Base-by-base conservation (phyloP, 2,329 filamentous ascomycete genomes). In the Claviceps pusilla region DNA sequence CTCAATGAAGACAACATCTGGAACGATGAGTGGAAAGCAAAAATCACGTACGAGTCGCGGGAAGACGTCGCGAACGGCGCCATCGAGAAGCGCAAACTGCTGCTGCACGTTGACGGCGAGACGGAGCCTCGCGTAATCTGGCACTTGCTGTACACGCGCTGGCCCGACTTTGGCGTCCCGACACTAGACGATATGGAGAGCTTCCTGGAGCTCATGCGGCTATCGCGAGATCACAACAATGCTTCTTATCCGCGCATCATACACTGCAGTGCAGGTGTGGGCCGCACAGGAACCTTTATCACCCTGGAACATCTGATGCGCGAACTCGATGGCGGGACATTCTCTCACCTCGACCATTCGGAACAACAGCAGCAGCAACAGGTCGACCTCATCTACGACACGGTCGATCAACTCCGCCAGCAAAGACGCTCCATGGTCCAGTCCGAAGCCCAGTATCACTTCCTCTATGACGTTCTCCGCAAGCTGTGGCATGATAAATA, bases 371-470 rank as follows among this genome's bases (percentile, higher is more conserved):
- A 85, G 43, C 31, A 19, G 4, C 28, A 96, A 62, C 78, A 85
- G 43, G 4, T 58, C 0, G 90, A 97, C 62, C 78, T 85, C 3
- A 77, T 98, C 45, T 87, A 83, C 59, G 77, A 86, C 19, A 86
- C 86, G 0, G 90, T 98, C 53, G 85, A 95, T 62, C 71, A 73
- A 57, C 76, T 98, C 54, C 80, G 93, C 48, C 81, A 91, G 67
- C 93, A 98, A 73, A 80, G 93, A 19, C 87, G 88, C 73, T 87
- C 84, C 70, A 98, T 98, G 93, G 93, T 98, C 5, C 93, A 97
- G 70, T 84, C 87, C 48, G 86, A 91, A 61, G 67, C 77, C 50
- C 93, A 98, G 67, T 93, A 87, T 63, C 70, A 80, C 42, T 96
- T 97, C 66, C 79, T 98, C 55, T 97, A 98, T 70, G 82, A 89